A percentile compares a stretch with the other conserved stretches of the same genome.
Conservation (phyloP, 2,329 filamentous ascomycete species). For the Calonectria pseudoreteaudii region DNA sequence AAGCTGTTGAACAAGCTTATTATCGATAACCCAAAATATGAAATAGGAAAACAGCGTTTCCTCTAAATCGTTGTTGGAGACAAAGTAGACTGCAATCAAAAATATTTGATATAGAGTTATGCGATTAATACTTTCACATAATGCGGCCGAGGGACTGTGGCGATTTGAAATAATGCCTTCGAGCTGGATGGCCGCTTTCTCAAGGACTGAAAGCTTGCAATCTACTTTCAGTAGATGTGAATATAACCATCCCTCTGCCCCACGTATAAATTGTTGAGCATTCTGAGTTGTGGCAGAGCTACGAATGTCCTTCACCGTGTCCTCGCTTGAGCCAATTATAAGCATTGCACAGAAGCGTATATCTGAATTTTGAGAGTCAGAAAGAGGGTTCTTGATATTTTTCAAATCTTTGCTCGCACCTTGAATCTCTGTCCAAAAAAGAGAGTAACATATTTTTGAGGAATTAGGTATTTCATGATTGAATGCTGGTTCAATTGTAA, state of each 20-base stretch:
- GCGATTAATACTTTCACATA: not conserved
- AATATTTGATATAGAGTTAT: not conserved
- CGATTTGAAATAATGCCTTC: not conserved
- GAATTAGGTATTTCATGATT: not conserved
- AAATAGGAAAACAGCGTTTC: not conserved
- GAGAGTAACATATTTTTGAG: not conserved
- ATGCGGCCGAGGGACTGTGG: not conserved
- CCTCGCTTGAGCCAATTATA: not conserved
- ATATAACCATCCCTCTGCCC: not conserved
- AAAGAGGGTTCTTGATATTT: not conserved
- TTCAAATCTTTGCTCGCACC: not conserved
- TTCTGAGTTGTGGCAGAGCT: too few species aligned
- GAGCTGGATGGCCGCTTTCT: not conserved
- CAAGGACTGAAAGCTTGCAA: not conserved
- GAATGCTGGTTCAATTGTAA: not conserved
- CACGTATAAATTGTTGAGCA: not conserved
- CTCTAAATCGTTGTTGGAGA: not conserved
- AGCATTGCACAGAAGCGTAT: not conserved
- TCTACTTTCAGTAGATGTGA: not conserved
- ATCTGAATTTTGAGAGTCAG: not conserved
- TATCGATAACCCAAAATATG: not conserved
- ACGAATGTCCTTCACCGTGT: too few species aligned
- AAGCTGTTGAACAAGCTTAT: not conserved
- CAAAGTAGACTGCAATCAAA: not conserved
- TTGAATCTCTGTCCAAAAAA: not conserved